Conservation (phyloP, 257 asterid genomes). For the Capsicum chinense region DNA sequence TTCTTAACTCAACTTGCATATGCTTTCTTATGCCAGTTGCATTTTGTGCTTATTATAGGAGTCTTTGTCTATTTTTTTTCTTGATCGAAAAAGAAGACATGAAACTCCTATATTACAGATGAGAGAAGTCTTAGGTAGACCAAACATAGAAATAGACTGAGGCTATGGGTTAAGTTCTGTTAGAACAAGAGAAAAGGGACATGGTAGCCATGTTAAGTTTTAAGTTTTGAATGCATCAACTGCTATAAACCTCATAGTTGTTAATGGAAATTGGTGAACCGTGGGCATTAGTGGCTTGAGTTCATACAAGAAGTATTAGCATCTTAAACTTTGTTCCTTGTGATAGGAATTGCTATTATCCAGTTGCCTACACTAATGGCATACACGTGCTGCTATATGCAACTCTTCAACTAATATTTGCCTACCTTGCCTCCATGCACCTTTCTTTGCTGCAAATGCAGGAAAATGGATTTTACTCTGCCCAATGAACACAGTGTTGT, state of each 20-base stretch:
- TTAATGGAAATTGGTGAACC: background rate
- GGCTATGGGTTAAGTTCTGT: background rate
- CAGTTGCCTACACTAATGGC: conserved; percentile 15
- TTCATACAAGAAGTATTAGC: background rate
- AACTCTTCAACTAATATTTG: conserved; percentile 1
- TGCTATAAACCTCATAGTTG: background rate
- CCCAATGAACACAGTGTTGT: background rate
- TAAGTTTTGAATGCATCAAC: conserved; percentile 1
- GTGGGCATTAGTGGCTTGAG: background rate
- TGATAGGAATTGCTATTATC: background rate
- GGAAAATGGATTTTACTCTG: background rate
- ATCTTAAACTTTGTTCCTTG: background rate
- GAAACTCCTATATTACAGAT: background rate
- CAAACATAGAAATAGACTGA: background rate
- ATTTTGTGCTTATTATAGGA: background rate
- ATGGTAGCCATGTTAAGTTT: background rate
- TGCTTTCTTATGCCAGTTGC: background rate
- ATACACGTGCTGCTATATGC: background rate
- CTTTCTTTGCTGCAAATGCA: background rate
- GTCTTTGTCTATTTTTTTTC: background rate
- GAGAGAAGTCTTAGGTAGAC: background rate
- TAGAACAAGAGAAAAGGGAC: background rate
- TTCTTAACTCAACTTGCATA: background rate
- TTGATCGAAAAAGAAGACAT: background rate
- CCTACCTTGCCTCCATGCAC: background rate